Evolutionary conservation across 257 asterid species (phyloP).

Genomic region (Ballota nigra): DNA sequence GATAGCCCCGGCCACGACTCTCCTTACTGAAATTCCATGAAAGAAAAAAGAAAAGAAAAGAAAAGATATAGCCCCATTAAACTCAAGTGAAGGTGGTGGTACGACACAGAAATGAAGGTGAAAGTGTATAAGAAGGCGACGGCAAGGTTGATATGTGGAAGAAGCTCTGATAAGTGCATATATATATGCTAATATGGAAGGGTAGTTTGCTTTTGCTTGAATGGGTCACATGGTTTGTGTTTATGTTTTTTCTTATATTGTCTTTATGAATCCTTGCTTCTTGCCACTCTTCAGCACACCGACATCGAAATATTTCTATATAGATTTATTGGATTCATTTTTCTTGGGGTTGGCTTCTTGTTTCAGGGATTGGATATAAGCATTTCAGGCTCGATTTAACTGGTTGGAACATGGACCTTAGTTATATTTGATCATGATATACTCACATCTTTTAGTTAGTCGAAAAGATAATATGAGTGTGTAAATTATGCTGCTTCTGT

Average conservation of each 20-base stretch:
- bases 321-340: slow-evolving; percentile 4
- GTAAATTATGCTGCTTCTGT: too few species aligned
- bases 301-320: slow-evolving; percentile 9
- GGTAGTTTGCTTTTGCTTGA: not conserved
- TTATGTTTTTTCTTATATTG: slow-evolving; percentile 21
- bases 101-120: not conserved
- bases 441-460: too few species aligned
- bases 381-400: too few species aligned
- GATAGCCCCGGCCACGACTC: slow-evolving; percentile 64
- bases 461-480: too few species aligned
- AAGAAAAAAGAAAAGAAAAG: not conserved
- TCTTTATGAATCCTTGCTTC: slow-evolving; percentile 9
- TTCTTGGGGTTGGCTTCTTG: not conserved
- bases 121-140: slow-evolving; percentile 16
- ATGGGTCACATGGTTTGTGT: slow-evolving; percentile 17
- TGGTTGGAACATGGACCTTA: too few species aligned
- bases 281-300: not conserved
- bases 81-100: slow-evolving; percentile 13
- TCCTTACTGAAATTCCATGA: slow-evolving; percentile 31
- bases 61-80: not conserved
- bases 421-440: too few species aligned
- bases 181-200: slow-evolving; percentile 16
- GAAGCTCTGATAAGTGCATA: slow-evolving; percentile 10
- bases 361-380: not conserved
- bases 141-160: not conserved